phyloP scores from a whole-genome alignment of 1,139 yeast species.

The Debaryomyces udenii region DNA sequence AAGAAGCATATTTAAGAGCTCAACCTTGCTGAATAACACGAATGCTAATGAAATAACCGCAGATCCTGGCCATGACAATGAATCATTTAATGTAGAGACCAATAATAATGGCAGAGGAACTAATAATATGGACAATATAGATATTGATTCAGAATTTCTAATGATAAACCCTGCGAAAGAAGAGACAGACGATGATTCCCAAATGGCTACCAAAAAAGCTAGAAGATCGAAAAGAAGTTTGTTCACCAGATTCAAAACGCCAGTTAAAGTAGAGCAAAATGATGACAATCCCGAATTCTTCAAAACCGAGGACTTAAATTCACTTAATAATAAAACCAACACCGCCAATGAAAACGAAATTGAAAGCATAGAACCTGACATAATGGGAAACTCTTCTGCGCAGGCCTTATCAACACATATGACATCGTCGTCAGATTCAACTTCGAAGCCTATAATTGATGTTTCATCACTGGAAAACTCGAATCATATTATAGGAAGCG shows the following conservation, averaged over 20 bases:
- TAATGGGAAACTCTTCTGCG: constrained; percentile 15
- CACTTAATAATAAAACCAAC: constrained; percentile 12
- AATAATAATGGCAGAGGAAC: constrained; percentile 3
- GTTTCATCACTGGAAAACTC: constrained; percentile 19
- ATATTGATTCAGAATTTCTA: constrained; percentile 5
- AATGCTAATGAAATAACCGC: constrained; percentile 12
- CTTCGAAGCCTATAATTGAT: constrained; percentile 19
- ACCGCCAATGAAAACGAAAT: constrained; percentile 13
- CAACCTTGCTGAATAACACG: constrained; percentile 9
- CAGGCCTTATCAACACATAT: constrained; percentile 26
- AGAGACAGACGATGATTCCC: constrained; percentile 13
- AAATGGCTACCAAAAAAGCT: constrained; percentile 27
- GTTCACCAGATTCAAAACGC: constrained; percentile 47
- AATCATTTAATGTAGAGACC: constrained; percentile 4
- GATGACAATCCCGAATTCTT: constrained; percentile 13
- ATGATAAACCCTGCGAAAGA: constrained; percentile 1
- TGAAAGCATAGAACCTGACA: constrained; percentile 17
- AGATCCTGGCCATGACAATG: not conserved
- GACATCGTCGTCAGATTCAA: constrained; percentile 13
- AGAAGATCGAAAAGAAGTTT: constrained; percentile 41
- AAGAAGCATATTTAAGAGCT: constrained; percentile 44
- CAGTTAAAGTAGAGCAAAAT: constrained; percentile 24
- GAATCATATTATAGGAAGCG: constrained; percentile 9
- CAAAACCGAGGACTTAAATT: constrained; percentile 9
- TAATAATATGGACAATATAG: constrained; percentile 5